These are phyloP conservation scores for Cinchona pubescens DNA, from an alignment of 257 asterid genomes.

Conservation along the genomic window DNA sequence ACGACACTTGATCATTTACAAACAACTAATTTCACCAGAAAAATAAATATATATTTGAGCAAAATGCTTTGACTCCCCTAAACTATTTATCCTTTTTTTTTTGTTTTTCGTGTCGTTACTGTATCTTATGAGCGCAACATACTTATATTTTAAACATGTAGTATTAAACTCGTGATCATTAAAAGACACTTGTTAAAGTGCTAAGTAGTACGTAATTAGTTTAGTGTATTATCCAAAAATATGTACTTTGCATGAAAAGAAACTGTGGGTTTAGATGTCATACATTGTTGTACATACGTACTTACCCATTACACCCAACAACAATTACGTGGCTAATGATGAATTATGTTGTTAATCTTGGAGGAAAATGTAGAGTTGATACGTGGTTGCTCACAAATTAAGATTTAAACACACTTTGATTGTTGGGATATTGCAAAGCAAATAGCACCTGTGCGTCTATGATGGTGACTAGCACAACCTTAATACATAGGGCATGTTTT, in stretches of 20 bases:
- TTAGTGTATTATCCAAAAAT: neutral
- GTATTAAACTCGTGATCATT: no score
- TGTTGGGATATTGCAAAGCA: conserved; percentile 31
- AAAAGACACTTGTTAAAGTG: conserved; percentile 7
- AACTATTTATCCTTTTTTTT: neutral
- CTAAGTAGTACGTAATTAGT: neutral
- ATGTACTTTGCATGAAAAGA: neutral
- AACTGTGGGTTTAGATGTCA: neutral
- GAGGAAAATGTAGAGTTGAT: neutral
- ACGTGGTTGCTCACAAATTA: conserved; percentile 37
- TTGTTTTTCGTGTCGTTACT: neutral
- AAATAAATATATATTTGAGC: no score
- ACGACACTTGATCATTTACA: neutral
- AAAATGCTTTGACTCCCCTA: no score
- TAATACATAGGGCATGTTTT: no score
- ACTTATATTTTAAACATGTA: conserved; percentile 12
- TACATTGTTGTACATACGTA: neutral
- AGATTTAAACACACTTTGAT: conserved; percentile 10
- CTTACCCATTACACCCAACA: conserved; percentile 1
- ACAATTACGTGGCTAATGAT: conserved; percentile 12
- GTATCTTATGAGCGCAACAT: conserved; percentile 31
- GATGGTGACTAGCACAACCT: conserved; percentile 27
- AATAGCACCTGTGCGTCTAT: conserved; percentile 25
- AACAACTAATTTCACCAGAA: neutral
- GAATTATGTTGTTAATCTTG: neutral